Percentiles rank a stretch among this genome's conserved stretches.
Conservation (phyloP, 1,284 basidiomycete species). For the Malassezia yamatoensis region DNA sequence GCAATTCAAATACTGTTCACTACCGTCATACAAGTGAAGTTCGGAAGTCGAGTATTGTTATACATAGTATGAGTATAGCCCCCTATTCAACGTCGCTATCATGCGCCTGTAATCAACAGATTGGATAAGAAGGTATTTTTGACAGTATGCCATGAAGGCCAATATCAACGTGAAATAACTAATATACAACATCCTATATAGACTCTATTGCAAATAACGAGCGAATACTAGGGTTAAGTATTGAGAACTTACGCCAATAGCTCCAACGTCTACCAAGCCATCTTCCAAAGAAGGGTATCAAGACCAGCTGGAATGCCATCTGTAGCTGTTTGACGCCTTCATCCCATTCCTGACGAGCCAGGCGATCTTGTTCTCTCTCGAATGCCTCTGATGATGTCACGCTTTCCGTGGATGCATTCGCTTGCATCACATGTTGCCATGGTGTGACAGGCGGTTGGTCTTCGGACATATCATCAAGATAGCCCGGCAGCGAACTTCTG, state of each 20-base stretch:
- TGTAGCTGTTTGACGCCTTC: conserved; percentile 74
- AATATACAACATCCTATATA: background rate
- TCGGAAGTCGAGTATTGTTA: too few relatives aligned
- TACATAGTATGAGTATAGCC: too few relatives aligned
- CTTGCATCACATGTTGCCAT: background rate
- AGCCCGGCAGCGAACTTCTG: background rate
- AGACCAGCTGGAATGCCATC: conserved; percentile 65
- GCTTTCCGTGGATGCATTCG: conserved; percentile 6
- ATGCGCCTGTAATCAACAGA: too few relatives aligned
- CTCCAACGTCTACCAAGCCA: conserved; percentile 76
- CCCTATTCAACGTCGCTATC: too few relatives aligned
- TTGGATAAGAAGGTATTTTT: too few relatives aligned
- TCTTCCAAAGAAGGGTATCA: conserved; percentile 76
- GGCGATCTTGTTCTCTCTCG: conserved; percentile 53
- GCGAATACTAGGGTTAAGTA: conserved; percentile 9
- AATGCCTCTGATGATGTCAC: conserved; percentile 57
- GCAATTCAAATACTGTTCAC: too few relatives aligned
- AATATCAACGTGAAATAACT: background rate
- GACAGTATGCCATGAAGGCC: background rate
- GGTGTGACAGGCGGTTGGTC: background rate
- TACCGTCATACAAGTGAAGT: too few relatives aligned
- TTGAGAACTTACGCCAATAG: conserved; percentile 54
- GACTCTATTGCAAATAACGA: conserved; percentile 1
- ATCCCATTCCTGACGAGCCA: conserved; percentile 82
- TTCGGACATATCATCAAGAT: conserved; percentile 1